phyloP scores from a whole-genome alignment of 352 stramenopile genomes.

The Phytophthora ramorum region DNA sequence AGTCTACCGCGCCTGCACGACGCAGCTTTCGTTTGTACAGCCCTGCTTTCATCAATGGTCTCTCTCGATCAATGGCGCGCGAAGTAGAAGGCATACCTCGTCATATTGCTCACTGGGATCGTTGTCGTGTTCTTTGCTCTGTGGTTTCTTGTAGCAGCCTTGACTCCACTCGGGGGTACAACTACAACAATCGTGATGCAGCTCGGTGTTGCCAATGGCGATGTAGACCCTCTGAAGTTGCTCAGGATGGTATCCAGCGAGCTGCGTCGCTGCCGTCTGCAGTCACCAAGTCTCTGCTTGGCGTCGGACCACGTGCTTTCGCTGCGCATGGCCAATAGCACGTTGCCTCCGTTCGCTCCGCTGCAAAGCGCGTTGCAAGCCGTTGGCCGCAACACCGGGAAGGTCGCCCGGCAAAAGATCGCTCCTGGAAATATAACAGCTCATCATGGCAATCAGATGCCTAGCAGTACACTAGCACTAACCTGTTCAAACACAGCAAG shows the following conservation, averaged over 20 bases:
- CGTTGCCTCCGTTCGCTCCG: background rate
- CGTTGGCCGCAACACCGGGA: background rate
- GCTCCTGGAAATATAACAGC: conserved; percentile 2
- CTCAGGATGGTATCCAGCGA: background rate
- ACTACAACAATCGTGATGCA: background rate
- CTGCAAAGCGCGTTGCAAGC: background rate
- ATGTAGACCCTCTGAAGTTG: background rate
- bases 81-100: conserved; percentile 16
- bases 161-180: background rate
- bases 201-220: background rate
- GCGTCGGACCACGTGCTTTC: background rate
- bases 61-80: conserved; percentile 12
- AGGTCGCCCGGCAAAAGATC: conserved; percentile 6
- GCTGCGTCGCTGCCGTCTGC: background rate
- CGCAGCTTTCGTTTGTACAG: background rate
- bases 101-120: conserved; percentile 9
- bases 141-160: background rate
- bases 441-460: background rate
- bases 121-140: background rate
- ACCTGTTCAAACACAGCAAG: background rate
- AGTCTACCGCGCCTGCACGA: background rate
- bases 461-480: background rate
- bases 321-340: background rate
- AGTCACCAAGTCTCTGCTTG: conserved; percentile 5
- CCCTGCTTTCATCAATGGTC: no score